Base-by-base conservation (phyloP, 2,329 filamentous ascomycete genomes). In the Phaeosphaeria sp. region DNA sequence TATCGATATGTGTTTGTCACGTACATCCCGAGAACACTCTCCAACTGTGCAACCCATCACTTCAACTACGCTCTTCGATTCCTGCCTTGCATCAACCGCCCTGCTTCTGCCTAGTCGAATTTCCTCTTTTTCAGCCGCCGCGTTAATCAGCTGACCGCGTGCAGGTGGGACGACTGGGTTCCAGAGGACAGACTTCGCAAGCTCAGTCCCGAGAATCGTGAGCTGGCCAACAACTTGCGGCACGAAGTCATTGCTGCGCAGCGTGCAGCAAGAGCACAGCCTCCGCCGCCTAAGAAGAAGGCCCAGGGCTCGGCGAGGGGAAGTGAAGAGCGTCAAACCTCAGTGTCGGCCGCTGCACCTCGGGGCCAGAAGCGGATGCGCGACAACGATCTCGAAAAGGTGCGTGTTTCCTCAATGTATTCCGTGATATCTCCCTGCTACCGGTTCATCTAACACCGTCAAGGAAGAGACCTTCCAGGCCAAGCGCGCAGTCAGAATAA, bases 101-200 rank as follows among this genome's bases (percentile, higher is more conserved):
- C 21, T 44, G 3, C 9, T n/a, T 21, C 18, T 18, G 6, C 42
- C 18, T 44, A 7, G 22, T 22, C 21, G 9, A 7, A 15, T 25
- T 22, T 25, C 15, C 44, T 11, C 3, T 21, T 6, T 36, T 36
- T 13, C 15, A 36, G 30, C 17, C 17, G 9, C 6, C 30, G 21
- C 47, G 15, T 27, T 15, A 21, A 8, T 22, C 25, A 20, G 30
- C 67, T 76, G 44, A 75, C 61, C 9, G 13, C 25, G 33, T 25
- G 33, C 72, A 91, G 89, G 61, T 99, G 95, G 95, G 95, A 99
- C 81, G 95, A 99, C 81, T 98, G 94, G 94, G 95, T 98, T 45
- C 87, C 91, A 21, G 89, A 93, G 78, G 94, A 98, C 77, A 91
- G 95, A 66, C 89, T 99, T 60, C 90, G 93, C 74, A 97, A 97